Percentiles rank a stretch among this genome's conserved stretches.
phyloP scores from a whole-genome alignment of 805 yeast genomes.

The Debaryomyces maramus region DNA sequence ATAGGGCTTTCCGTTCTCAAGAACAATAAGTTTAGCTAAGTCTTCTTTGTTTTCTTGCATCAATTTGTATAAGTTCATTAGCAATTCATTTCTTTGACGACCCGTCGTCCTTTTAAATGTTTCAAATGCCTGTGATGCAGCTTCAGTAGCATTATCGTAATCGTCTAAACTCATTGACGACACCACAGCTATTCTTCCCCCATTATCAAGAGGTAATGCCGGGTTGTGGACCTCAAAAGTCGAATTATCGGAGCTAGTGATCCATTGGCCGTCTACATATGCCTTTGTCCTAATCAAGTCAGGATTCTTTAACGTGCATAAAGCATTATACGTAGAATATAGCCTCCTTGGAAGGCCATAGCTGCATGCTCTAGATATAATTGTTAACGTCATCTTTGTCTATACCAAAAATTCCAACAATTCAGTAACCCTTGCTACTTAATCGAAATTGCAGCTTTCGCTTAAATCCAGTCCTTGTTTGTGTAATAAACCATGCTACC shows the following conservation, averaged over 20 bases:
- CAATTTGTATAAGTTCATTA: slow-evolving; percentile 52
- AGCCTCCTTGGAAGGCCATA: neutral
- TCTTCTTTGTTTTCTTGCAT: slow-evolving; percentile 61
- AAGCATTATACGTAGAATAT: neutral
- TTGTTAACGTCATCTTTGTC: too few relatives aligned
- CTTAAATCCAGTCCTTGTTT: too few relatives aligned
- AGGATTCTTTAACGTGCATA: slow-evolving; percentile 39
- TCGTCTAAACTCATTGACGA: slow-evolving; percentile 53
- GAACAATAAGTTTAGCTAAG: slow-evolving; percentile 60
- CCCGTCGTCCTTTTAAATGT: slow-evolving; percentile 54
- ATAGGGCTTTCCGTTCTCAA: slow-evolving; percentile 75
- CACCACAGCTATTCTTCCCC: slow-evolving; percentile 49
- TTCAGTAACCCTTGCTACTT: too few relatives aligned
- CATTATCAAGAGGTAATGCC: slow-evolving; percentile 48
- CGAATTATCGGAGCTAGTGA: slow-evolving; percentile 38
- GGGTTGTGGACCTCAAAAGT: slow-evolving; percentile 75
- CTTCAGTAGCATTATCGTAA: slow-evolving; percentile 52
- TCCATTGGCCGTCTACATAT: slow-evolving; percentile 76
- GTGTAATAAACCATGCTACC: too few relatives aligned
- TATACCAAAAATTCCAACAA: too few relatives aligned
- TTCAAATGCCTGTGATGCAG: slow-evolving; percentile 55
- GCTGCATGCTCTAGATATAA: too few relatives aligned
- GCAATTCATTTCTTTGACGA: slow-evolving; percentile 54
- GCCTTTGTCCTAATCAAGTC: slow-evolving; percentile 61
- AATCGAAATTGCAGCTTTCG: too few relatives aligned